Conservation (phyloP, 2,329 filamentous ascomycete species). For the Bipolaris victoriae region DNA sequence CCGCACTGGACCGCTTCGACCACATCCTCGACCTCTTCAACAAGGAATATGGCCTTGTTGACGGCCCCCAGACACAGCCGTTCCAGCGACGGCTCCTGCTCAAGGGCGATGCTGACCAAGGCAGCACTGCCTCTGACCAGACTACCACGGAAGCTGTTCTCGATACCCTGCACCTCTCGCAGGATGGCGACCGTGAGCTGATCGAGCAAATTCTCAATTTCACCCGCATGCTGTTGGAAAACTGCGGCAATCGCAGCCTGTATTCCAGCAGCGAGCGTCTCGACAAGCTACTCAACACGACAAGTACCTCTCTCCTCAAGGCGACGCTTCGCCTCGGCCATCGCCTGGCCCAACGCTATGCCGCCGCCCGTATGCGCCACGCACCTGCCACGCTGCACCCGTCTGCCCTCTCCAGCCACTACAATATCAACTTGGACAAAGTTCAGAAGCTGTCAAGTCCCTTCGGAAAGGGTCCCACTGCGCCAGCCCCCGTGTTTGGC, state of each 20-base stretch:
- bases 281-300: conserved; percentile 87
- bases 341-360: conserved; percentile 89
- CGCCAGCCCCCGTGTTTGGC: conserved; percentile 58
- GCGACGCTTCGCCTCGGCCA: conserved; percentile 80
- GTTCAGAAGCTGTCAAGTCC: conserved; percentile 83
- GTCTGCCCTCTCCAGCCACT: conserved; percentile 82
- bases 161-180: conserved; percentile 65
- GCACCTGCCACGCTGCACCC: conserved; percentile 70
- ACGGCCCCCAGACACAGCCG: conserved; percentile 78
- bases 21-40: conserved; percentile 82
- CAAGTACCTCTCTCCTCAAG: conserved; percentile 78
- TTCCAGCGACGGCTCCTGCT: conserved; percentile 72
- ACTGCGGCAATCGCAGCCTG: conserved; percentile 94
- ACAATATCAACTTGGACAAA: conserved; percentile 73
- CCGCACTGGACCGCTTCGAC: conserved; percentile 91
- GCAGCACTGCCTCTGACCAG: conserved; percentile 27
- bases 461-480: conserved; percentile 71
- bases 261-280: conserved; percentile 92
- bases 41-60: conserved; percentile 76
- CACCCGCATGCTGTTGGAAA: conserved; percentile 85
- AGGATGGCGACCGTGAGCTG: conserved; percentile 80
- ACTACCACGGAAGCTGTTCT: conserved; percentile 56
- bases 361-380: conserved; percentile 82
- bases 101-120: conserved; percentile 61
- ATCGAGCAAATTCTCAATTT: conserved; percentile 83